phyloP scores from a whole-genome alignment of 805 yeast species.

The Wickerhamomyces strasburgensis region DNA sequence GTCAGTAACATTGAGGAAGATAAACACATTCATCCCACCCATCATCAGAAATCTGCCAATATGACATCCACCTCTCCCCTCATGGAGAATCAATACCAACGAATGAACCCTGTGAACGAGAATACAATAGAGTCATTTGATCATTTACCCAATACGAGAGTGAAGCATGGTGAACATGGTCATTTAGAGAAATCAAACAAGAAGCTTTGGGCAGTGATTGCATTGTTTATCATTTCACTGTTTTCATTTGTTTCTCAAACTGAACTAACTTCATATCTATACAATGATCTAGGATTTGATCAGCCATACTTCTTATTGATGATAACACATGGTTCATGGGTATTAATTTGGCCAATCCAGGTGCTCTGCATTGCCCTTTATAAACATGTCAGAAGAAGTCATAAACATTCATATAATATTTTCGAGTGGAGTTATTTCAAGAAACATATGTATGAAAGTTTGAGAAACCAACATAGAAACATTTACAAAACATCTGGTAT shows the following conservation, averaged over 20 bases:
- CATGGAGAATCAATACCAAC: slow-evolving; percentile 1
- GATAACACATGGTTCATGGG: slow-evolving; percentile 78
- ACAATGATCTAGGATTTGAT: slow-evolving; percentile 46
- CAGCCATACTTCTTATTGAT: slow-evolving; percentile 67
- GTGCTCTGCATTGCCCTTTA: slow-evolving; percentile 42
- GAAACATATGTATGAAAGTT: slow-evolving; percentile 30
- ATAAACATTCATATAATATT: slow-evolving; percentile 8
- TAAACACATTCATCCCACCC: no score
- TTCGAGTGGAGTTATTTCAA: slow-evolving; percentile 13
- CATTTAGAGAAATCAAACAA: slow-evolving; percentile 15
- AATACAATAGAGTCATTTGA: no score
- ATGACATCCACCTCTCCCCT: slow-evolving; percentile 3
- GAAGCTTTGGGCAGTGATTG: slow-evolving; percentile 12
- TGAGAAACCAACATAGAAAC: slow-evolving; percentile 39
- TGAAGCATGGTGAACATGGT: slow-evolving; percentile 2
- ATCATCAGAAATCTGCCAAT: no score
- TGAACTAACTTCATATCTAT: slow-evolving; percentile 69
- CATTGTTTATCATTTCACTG: slow-evolving; percentile 43
- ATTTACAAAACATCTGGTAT: slow-evolving; percentile 31
- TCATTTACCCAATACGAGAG: slow-evolving; percentile 1
- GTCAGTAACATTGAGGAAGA: no score
- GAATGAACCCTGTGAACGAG: slow-evolving; percentile 1
- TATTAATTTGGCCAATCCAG: slow-evolving; percentile 68
- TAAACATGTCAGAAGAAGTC: slow-evolving; percentile 34
- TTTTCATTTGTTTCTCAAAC: slow-evolving; percentile 73